Conservation (phyloP, 2,329 filamentous ascomycete genomes). For the Diaporthe sp. region DNA sequence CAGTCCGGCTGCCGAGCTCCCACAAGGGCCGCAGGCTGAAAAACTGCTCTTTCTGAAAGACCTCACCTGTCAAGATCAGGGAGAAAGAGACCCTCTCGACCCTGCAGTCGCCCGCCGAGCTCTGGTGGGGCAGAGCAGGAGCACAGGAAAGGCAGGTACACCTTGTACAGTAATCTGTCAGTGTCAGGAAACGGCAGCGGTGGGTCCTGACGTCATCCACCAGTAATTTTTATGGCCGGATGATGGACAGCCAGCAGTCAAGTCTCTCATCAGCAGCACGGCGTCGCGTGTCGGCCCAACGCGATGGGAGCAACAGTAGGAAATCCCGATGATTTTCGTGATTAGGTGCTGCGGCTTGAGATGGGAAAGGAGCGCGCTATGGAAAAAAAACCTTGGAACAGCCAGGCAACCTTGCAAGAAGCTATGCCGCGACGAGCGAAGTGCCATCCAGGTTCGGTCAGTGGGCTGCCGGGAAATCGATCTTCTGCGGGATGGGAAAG, state of each 20-base stretch:
- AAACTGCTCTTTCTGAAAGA: neutral
- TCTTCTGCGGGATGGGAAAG: slow-evolving; percentile 32
- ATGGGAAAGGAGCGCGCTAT: neutral
- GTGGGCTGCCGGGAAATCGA: slow-evolving; percentile 31
- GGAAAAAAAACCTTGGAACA: slow-evolving; percentile 12
- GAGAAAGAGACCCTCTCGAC: neutral
- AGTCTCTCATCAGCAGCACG: neutral
- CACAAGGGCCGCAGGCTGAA: neutral
- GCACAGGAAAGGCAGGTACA: slow-evolving; percentile 5
- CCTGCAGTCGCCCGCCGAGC: slow-evolving; percentile 10
- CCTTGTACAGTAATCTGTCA: neutral
- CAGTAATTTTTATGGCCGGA: slow-evolving; percentile 11
- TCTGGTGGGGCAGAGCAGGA: slow-evolving; percentile 12
- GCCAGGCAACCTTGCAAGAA: slow-evolving; percentile 5
- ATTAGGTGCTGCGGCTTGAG: neutral
- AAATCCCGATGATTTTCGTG: neutral
- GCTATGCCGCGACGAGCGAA: slow-evolving; percentile 11
- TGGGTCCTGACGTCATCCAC: slow-evolving; percentile 13
- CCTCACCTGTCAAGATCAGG: neutral
- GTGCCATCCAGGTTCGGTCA: slow-evolving; percentile 3
- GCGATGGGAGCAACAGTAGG: neutral
- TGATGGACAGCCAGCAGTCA: slow-evolving; percentile 14
- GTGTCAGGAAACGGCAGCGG: slow-evolving; percentile 14
- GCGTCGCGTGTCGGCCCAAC: neutral
- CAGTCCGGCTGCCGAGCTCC: neutral